Base-by-base conservation (phyloP, 2,329 filamentous ascomycete species). In the Septoria petroselini region DNA sequence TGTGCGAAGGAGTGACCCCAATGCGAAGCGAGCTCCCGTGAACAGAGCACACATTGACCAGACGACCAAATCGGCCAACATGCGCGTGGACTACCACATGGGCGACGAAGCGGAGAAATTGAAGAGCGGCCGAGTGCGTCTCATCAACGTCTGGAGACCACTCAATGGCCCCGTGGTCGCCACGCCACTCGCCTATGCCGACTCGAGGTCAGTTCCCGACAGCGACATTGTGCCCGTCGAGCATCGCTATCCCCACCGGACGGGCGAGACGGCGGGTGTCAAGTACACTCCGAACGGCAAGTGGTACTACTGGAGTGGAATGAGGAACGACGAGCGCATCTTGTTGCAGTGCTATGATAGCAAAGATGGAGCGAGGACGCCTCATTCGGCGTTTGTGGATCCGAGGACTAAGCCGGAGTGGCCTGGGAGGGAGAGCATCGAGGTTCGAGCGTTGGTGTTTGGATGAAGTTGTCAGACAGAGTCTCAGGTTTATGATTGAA, bases 371-470 rank as follows among this genome's bases (percentile, higher is more conserved):
- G 68, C 66, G 48, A 50, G 66, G 49, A 73, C 71, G 38, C 82
- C 88, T 12, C 88, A 94, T 71, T 83, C 84, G 12, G 89, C 90
- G 0, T 96, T 96, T 70, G 74, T 76, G 27, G 86, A 96, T 66
- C 83, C 86, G 1, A 75, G 84, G 58, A 88, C 86, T 1, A 77
- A 82, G 14, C 83, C 82, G 30, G 87, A 84, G 3, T 68, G 64
- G 63, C 65, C 62, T 57, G 80, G 79, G 0, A 76, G 91, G 55
- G 87, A 95, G 75, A 95, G 89, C 66, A 95, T 96, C 65, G 91
- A 96, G 70, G 86, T 95, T 12, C 78, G 91, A 60, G 82, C 88
- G 17, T 73, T 96, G 67, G 86, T 95, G 0, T 95, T 95, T 76
- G 65, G 65, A 15, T 67, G 23, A 27, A 27, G 5, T 27, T 5